Conservation (phyloP, 164 flowering plant genomes). For the Taxillus chinensis region DNA sequence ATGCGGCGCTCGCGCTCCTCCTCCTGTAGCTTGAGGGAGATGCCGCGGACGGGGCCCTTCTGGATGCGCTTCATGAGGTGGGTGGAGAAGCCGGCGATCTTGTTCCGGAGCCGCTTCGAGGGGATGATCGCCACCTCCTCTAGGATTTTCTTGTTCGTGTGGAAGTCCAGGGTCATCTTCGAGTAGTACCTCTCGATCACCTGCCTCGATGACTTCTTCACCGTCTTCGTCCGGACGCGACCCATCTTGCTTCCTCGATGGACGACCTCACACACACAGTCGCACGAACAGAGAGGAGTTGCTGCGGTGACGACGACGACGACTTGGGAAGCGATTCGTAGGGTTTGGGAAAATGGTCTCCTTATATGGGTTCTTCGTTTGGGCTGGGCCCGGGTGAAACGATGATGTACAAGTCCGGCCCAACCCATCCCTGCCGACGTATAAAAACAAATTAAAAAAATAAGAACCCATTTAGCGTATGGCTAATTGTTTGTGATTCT, state of each 20-base stretch:
- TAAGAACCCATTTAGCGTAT: no score
- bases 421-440: no score
- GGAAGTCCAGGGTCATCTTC: constrained; percentile 66
- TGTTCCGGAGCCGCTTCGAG: constrained; percentile 69
- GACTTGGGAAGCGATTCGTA: no score
- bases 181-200: constrained; percentile 73
- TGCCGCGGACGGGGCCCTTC: constrained; percentile 64
- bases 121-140: constrained; percentile 77
- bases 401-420: no score
- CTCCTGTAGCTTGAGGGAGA: constrained; percentile 71
- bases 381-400: no score
- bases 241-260: constrained; percentile 26
- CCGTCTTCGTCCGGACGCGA: constrained; percentile 65
- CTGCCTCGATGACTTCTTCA: constrained; percentile 68
- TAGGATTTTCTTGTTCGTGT: constrained; percentile 70
- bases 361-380: no score
- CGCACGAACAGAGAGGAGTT: no score
- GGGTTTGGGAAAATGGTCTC: no score
- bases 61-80: constrained; percentile 74
- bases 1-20: constrained; percentile 73
- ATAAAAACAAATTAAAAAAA: no score
- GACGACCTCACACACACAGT: no score
- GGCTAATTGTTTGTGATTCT: no score
- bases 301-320: no score
- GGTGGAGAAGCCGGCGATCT: constrained; percentile 76